phyloP scores from a whole-genome alignment of 2,329 filamentous ascomycete species.

The Onygenales sp. region DNA sequence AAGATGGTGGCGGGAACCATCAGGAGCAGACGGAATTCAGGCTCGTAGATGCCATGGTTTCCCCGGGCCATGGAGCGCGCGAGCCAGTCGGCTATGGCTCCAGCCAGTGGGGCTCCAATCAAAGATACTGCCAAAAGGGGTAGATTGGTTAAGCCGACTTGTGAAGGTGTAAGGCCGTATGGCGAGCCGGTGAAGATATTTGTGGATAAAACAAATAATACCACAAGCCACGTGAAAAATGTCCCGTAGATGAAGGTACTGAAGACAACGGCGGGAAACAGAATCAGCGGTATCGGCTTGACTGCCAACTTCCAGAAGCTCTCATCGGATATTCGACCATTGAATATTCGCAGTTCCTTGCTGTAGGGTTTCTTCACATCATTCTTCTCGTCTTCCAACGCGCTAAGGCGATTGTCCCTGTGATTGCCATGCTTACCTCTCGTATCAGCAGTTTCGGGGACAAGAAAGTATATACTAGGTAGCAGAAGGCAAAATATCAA shows the following conservation, averaged over 20 bases:
- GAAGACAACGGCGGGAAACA: constrained; percentile 24
- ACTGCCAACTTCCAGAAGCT: constrained; percentile 11
- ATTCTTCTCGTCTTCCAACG: not conserved
- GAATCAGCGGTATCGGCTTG: constrained; percentile 18
- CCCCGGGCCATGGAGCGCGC: constrained; percentile 26
- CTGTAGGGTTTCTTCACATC: not conserved
- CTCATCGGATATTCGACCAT: constrained; percentile 6
- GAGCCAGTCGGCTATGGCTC: constrained; percentile 19
- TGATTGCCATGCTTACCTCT: not conserved
- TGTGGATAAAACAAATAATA: constrained; percentile 26
- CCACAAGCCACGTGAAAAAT: constrained; percentile 27
- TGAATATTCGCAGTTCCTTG: constrained; percentile 4
- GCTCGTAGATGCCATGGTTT: constrained; percentile 28
- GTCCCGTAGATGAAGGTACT: constrained; percentile 27
- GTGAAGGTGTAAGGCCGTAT: constrained; percentile 26
- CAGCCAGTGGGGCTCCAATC: constrained; percentile 19
- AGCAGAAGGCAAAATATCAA: constrained; percentile 34
- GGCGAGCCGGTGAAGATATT: constrained; percentile 22
- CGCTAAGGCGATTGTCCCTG: not conserved
- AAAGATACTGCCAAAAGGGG: constrained; percentile 20
- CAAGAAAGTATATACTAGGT: constrained; percentile 35
- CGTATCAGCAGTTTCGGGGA: constrained; percentile 34
- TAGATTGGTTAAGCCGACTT: constrained; percentile 25
- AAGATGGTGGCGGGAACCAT: constrained; percentile 17
- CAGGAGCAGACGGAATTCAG: constrained; percentile 27